Evolutionary conservation across 83 land plant species (phyloP), one percentile per base, ranked within the genome.

Genomic region (Diphasiastrum complanatum): DNA sequence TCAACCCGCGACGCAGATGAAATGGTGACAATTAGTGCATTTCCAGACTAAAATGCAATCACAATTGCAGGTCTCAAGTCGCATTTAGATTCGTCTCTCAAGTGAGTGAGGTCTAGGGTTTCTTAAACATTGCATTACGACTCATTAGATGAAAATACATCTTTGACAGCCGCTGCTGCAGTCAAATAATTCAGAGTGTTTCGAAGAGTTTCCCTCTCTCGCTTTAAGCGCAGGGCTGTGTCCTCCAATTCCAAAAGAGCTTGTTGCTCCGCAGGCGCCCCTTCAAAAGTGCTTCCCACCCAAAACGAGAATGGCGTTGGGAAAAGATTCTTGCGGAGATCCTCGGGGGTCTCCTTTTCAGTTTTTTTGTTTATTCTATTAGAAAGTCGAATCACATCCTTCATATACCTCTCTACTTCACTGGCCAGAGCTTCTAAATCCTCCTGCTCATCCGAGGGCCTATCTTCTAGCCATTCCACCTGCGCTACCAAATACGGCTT

Each of bases 271-370:
- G 76, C 79, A 4, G 98, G 96, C 26, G 98, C 95, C 14, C 95
- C 98, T 33, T 81, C 95, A 40, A 92, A 92, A 5, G 91, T 88
- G 67, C 91, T 85, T 18, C 87, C 98, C 1, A 88, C 95, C 68
- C 83, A 92, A 76, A 92, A 92, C 23, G 95, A 88, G 65, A 92
- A 92, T 12, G 96, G 98, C 0, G 96, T 92, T 0, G 98, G 98
- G 60, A 88, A 92, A 47, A 81, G 59, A 10, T 79, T 80, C 54
- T 84, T 66, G 62, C 96, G 51, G 57, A 92, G 63, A 45, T 92
- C 96, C 36, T 77, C 74, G 0, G 74, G 76, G 23, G 61, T 64
- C 50, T 85, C 95, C 71, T 86, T 82, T 61, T 84, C 89, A 2
- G 75, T 48, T 58, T 88, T 92, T 58, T 87, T 89, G 48, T 79